Base-by-base conservation (phyloP, 768 basidiomycete species). In the Agaricus subrufescens region DNA sequence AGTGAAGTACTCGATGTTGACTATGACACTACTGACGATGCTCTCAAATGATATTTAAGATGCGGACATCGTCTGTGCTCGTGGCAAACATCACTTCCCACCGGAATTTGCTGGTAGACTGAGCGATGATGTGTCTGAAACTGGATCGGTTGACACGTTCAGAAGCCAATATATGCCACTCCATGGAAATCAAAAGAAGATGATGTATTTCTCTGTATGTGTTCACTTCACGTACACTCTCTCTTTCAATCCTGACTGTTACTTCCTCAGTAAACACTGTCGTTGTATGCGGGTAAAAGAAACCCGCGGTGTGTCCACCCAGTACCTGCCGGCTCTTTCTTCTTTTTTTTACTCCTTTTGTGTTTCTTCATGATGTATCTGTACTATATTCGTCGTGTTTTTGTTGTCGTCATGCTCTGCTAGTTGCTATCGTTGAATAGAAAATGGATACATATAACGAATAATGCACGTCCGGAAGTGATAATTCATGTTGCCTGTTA, bases 11-110 rank as follows among this genome's bases (percentile, higher is more conserved):
- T 31, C 26, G 15, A 15, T 19, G 19, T 4, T 3, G n/a, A n/a
- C 6, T 29, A 8, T 50, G n/a, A 39, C 9, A 29, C 12, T 19
- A 26, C 11, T 44, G 15, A 25, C 31, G 34, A 34, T 34, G 34
- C n/a, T 51, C 30, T 7, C 14, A 27, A 12, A 25, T 27, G 14
- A 26, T 54, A 37, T 29, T 19, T 19, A 58, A 90, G 89, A 91
- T 65, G 89, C 88, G 7, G 87, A 91, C 64, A 87, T 86, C 25
- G 89, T 91, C 23, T 72, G 71, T 50, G 66, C 69, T 2, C 61
- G 71, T 15, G 68, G 67, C 7, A 71, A 68, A 60, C 67, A 66
- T 49, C 70, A 72, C 59, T 72, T 67, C 40, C 66, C 59, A 19
- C 88, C 88, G 3, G 66, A 67, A 31, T 75, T 74, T 15, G 65